These are phyloP conservation scores for Neurospora sp. DNA, from an alignment of 495 filamentous ascomycete species.

Conservation along the genomic window DNA sequence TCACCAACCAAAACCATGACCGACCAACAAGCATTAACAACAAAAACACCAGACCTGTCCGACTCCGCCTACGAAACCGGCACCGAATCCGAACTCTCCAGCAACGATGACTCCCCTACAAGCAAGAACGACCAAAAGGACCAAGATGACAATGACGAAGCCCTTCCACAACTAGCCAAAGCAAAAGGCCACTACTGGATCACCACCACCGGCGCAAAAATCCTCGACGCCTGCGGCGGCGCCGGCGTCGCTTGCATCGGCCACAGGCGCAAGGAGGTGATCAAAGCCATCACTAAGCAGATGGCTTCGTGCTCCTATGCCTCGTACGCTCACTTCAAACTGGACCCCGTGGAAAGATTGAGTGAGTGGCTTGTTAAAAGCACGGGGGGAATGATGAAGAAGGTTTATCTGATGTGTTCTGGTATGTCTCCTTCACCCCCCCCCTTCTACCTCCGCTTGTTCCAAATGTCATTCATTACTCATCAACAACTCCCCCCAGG, in stretches of 20 bases:
- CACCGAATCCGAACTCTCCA: neutral
- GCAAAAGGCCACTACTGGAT: constrained; percentile 22
- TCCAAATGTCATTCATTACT: neutral
- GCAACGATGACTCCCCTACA: neutral
- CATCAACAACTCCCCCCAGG: constrained; percentile 29
- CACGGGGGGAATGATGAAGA: constrained; percentile 33
- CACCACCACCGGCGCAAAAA: constrained; percentile 40
- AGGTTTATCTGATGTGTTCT: constrained; percentile 38
- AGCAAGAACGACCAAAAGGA: neutral
- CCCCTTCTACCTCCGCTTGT: neutral
- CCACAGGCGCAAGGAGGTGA: constrained; percentile 33
- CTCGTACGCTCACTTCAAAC: constrained; percentile 32
- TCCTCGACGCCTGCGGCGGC: constrained; percentile 48
- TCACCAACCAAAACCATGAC: neutral
- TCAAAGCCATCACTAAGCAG: constrained; percentile 25
- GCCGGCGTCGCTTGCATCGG: constrained; percentile 42
- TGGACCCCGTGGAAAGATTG: constrained; percentile 22
- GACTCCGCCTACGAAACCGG: neutral
- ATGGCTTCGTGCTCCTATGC: constrained; percentile 28
- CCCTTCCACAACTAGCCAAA: neutral
- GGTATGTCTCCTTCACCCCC: constrained; percentile 31
- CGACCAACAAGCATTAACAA: neutral
- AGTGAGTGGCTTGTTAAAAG: constrained; percentile 29
- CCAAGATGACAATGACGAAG: neutral
- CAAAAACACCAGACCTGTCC: neutral